Base-by-base conservation (phyloP, 139 green algal genomes). In the Micractinium sp. region DNA sequence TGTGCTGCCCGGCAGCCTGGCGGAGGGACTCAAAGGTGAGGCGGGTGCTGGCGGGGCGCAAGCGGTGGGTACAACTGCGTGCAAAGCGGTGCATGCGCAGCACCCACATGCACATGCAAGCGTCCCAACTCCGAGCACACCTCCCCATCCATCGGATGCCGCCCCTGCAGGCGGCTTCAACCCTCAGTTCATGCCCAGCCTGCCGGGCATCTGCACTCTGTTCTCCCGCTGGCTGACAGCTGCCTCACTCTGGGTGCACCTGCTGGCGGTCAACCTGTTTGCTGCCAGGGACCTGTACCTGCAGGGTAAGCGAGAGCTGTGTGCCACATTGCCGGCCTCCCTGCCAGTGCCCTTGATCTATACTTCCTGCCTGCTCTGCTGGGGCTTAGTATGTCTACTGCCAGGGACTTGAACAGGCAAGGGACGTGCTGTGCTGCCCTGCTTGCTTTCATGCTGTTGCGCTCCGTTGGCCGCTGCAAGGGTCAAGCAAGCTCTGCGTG, bases 201-300 rank as follows among this genome's bases (percentile, higher is more conserved):
- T 97, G 56, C 53, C 90, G 12, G 94, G 93, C 82, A 96, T 97
- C 73, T 82, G 73, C 25, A 75, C 74, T 22, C 90, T 97, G 12
- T 97, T 97, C 84, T 92, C 89, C 15, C 91, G 94, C 13, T 56
- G 86, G 27, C n/a, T 85, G 29, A 96, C 94, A 14, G 91, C 94
- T 13, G 93, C 95, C 16, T 96, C 93, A 12, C 88, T 94, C 19
- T 92, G 95, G 91, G 83, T 96, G 36, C 95, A 97, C 81, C 66
- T 97, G 25, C 71, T 96, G 35, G 82, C 89, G 63, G 93, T 97
- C 90, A 96, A 97, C 89, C 79, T 96, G 20, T 96, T 97, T 88
- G 87, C 93, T 1, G 94, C 93, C 0, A 76, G 92, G 4, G 56
- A 33, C 18, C 69, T 90, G 9, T 94, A 92, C 85, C 47, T 94